phyloP scores from a whole-genome alignment of 2,329 filamentous ascomycete species.

The Colletotrichum scovillei region DNA sequence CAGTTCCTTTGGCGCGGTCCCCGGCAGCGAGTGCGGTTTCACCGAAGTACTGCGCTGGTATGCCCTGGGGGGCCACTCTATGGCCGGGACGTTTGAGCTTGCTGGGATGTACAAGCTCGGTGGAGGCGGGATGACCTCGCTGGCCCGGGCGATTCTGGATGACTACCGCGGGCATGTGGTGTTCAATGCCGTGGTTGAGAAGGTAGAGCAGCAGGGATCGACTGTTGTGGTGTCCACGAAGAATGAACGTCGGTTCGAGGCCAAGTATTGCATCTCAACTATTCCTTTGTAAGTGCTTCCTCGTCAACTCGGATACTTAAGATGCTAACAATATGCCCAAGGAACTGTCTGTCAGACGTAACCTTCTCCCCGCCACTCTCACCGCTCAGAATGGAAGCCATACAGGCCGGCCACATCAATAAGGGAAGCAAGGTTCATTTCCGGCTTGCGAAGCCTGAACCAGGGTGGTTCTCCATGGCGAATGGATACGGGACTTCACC shows the following conservation, averaged over 20 bases:
- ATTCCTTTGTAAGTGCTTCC: neutral
- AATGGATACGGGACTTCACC: neutral
- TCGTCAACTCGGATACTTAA: neutral
- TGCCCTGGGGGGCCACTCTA: neutral
- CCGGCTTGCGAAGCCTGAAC: neutral
- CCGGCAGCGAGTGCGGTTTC: neutral
- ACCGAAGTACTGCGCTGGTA: neutral
- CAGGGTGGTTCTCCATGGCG: neutral
- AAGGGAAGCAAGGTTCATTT: too few relatives aligned
- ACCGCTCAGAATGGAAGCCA: neutral
- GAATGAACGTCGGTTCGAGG: neutral
- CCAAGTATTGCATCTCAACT: neutral
- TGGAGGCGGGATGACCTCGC: neutral
- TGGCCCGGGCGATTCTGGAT: neutral
- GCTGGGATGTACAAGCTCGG: neutral
- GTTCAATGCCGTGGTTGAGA: neutral
- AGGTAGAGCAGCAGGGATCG: neutral
- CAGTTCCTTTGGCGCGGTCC: neutral
- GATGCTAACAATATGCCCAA: neutral
- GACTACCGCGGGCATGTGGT: neutral
- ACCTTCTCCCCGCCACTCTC: neutral
- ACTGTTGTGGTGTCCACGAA: neutral
- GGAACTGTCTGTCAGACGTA: neutral
- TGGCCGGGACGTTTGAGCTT: neutral
- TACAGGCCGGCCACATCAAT: too few relatives aligned